Evolutionary conservation across 306 rosid genomes (phyloP).

Genomic region (Fragaria nilgerrensis): DNA sequence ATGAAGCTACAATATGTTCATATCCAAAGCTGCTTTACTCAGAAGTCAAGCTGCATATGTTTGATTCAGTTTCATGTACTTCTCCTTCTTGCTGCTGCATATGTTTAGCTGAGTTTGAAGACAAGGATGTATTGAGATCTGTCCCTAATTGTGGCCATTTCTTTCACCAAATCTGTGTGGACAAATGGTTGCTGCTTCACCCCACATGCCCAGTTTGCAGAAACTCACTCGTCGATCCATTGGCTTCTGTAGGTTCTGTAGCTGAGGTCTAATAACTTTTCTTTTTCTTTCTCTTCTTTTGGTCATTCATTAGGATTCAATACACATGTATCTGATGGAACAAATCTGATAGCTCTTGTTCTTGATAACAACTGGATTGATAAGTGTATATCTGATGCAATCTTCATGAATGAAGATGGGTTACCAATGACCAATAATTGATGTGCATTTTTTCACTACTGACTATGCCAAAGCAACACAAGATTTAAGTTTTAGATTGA

Average conservation of each 20-base stretch:
- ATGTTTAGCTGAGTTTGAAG: conserved; percentile 18
- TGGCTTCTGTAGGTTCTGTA: background rate
- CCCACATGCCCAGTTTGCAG: conserved; percentile 23
- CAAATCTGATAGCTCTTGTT: background rate
- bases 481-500: background rate
- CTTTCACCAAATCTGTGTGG: conserved; percentile 21
- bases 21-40: conserved; percentile 18
- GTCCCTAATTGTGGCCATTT: conserved; percentile 20
- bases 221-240: conserved; percentile 4
- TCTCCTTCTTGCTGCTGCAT: conserved; percentile 3
- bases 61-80: background rate
- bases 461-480: background rate
- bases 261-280: background rate
- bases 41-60: conserved; percentile 9
- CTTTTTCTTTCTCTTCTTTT: background rate
- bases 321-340: background rate
- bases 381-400: background rate
- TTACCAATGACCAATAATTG: background rate
- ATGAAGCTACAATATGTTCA: conserved; percentile 11
- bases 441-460: background rate
- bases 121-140: conserved; percentile 11
- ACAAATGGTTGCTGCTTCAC: conserved; percentile 22
- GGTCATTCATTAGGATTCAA: background rate
- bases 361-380: background rate
- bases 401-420: background rate